A percentile compares a stretch with the other conserved stretches of the same genome.
phyloP scores from a whole-genome alignment of 441 rosid genomes.

The Pelargonium myrrhifolium region DNA sequence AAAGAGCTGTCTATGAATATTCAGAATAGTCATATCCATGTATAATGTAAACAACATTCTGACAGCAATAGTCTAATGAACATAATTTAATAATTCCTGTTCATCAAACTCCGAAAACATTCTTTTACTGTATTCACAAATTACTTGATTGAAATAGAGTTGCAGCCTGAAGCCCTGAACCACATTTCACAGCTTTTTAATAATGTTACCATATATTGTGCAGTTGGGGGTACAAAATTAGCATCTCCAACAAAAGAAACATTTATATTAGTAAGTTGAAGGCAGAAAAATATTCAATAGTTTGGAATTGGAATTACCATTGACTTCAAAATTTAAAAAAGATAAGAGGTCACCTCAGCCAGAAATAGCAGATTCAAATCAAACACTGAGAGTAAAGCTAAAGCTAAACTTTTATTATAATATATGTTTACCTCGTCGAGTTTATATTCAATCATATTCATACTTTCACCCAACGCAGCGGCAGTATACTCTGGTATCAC shows the following conservation, averaged over 20 bases:
- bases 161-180: conserved; percentile 1
- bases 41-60: neutral
- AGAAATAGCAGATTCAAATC: neutral
- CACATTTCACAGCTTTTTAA: neutral
- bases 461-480: neutral
- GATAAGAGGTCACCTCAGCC: neutral
- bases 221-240: neutral
- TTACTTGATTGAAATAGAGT: neutral
- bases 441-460: conserved; percentile 3
- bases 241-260: neutral
- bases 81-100: neutral
- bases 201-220: too few relatives aligned
- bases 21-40: neutral
- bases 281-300: neutral
- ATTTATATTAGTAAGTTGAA: neutral
- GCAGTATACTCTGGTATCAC: neutral
- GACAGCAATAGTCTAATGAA: neutral
- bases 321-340: neutral
- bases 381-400: neutral
- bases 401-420: neutral
- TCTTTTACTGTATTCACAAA: neutral
- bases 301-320: neutral
- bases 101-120: neutral
- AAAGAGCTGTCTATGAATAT: neutral
- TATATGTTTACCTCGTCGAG: neutral